Conservation (phyloP, 2,329 filamentous ascomycete genomes). For the Talaromyces verruculosus region DNA sequence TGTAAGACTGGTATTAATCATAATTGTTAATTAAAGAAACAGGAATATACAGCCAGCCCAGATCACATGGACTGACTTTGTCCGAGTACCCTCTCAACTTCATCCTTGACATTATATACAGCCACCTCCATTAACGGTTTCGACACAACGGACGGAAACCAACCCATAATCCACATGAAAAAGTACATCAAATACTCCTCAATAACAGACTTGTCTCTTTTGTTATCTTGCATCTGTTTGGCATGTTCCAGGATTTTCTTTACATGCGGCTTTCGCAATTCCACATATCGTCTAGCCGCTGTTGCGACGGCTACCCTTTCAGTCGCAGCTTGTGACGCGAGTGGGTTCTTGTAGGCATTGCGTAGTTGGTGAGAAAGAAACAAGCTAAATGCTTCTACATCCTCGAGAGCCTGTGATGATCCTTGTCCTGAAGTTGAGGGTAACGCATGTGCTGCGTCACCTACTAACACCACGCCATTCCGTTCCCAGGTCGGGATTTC, state of each 20-base stretch:
- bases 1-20: neutral
- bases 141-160: conserved; percentile 29
- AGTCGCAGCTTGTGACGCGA: conserved; percentile 7
- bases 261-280: conserved; percentile 38
- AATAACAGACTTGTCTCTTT: conserved; percentile 35
- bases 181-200: conserved; percentile 43
- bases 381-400: conserved; percentile 50
- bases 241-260: conserved; percentile 35
- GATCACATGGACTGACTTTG: neutral
- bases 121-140: conserved; percentile 25
- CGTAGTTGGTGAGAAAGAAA: conserved; percentile 39
- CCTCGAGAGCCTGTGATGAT: conserved; percentile 57
- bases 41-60: neutral
- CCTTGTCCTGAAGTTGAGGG: conserved; percentile 57
- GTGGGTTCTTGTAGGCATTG: conserved; percentile 16
- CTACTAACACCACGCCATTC: conserved; percentile 53
- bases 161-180: conserved; percentile 39
- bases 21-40: neutral
- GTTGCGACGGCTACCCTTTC: conserved; percentile 28
- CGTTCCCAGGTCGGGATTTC: conserved; percentile 50
- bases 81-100: conserved; percentile 25
- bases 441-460: conserved; percentile 60
- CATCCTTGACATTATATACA: conserved; percentile 29
- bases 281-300: conserved; percentile 36
- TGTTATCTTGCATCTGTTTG: conserved; percentile 36